phyloP scores from a whole-genome alignment of 2,329 filamentous ascomycete species.

The Pestalotiopsis sp. region DNA sequence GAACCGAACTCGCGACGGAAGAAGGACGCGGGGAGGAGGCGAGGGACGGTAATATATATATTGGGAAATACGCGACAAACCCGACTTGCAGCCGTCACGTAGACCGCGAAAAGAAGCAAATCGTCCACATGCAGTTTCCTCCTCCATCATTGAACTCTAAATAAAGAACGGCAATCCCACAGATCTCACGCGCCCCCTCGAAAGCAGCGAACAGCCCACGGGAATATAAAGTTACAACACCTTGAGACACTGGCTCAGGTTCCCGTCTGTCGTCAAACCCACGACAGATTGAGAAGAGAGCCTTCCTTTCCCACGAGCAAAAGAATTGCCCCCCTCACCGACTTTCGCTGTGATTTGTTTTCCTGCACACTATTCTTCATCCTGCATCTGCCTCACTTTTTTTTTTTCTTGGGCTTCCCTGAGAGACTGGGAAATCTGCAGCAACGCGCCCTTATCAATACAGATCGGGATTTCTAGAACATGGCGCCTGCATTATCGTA shows the following conservation, averaged over 20 bases:
- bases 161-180: not conserved
- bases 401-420: not conserved
- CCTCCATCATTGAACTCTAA: conserved; percentile 1
- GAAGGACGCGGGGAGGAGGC: not conserved
- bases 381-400: not conserved
- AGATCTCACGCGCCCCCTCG: not conserved
- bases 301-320: not conserved
- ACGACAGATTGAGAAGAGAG: not conserved
- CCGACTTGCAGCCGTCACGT: not conserved
- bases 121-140: not conserved
- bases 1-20: not conserved
- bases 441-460: not conserved
- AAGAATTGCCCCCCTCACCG: not conserved
- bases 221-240: not conserved
- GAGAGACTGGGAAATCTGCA: not conserved
- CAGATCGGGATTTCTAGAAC: not conserved
- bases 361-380: not conserved
- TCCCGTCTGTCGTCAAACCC: not conserved
- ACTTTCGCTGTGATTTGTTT: not conserved
- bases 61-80: not conserved
- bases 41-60: not conserved
- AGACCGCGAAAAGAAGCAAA: not conserved
- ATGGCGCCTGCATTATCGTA: conserved; percentile 1
- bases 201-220: not conserved
- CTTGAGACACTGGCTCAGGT: not conserved